These are phyloP conservation scores for Limnanthes douglasii DNA, from an alignment of 345 rosid genomes.

Conservation along the genomic window DNA sequence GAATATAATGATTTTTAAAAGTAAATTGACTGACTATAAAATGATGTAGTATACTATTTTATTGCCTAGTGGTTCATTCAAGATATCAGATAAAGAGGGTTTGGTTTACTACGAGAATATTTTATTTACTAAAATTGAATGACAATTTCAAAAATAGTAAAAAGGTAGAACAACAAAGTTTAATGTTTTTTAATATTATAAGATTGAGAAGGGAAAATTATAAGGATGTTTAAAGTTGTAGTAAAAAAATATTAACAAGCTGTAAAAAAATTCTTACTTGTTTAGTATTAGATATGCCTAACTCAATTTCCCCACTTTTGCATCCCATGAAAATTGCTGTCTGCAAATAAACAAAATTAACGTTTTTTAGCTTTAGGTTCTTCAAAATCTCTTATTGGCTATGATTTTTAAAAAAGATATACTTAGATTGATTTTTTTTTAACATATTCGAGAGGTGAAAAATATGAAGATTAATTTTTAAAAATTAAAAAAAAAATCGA, in stretches of 20 bases:
- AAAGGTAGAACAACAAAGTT: background rate
- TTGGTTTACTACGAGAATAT: too few species aligned
- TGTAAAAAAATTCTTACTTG: slow-evolving; percentile 20
- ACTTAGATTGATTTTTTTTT: background rate
- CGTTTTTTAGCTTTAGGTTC: too few species aligned
- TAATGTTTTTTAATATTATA: background rate
- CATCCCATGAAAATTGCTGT: slow-evolving; percentile 76
- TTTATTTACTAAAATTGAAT: background rate
- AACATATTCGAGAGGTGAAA: background rate
- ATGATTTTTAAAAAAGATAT: too few species aligned
- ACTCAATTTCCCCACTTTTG: slow-evolving; percentile 70
- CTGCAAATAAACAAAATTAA: slow-evolving; percentile 15
- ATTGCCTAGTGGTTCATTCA: slow-evolving; percentile 5
- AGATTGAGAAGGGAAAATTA: background rate
- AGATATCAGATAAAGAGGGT: too few species aligned
- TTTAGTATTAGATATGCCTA: slow-evolving; percentile 29
- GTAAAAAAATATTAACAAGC: background rate
- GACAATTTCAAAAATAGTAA: background rate
- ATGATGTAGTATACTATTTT: too few species aligned
- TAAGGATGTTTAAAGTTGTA: background rate
- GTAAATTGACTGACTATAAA: too few species aligned
- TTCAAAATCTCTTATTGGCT: too few species aligned
- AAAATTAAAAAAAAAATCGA: background rate
- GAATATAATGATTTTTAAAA: too few species aligned
- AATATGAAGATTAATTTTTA: background rate